Evolutionary conservation across 2,329 filamentous ascomycete genomes (phyloP), one percentile per base, ranked within the genome.

Genomic region (Colletotrichum plurivorum): DNA sequence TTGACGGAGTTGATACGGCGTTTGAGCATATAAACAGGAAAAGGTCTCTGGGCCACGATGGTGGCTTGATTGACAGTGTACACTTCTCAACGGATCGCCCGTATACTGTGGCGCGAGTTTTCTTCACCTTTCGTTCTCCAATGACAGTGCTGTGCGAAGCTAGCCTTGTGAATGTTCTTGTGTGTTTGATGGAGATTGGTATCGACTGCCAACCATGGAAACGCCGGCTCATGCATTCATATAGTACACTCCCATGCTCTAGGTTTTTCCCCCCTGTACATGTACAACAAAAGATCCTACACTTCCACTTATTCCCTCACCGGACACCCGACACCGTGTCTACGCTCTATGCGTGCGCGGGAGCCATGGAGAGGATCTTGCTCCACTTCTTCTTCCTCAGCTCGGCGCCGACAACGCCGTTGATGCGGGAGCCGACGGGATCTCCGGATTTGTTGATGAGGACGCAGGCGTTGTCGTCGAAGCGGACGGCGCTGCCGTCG

Each of bases 381-480:
- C 94, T 97, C 96, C 96, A 99, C 84, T 97, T 92, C 87, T 93
- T 96, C 79, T 93, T 90, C 79, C 93, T 91, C 80, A 99, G 83
- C 85, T 99, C 96, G 36, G 91, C 88, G 68, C 94, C 96, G 52
- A 99, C 96, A 52, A 98, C 90, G 73, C 95, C 94, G 82, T 94
- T 97, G 85, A 98, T 89, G 79, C 96, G 92, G 16, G 93, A 94
- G 60, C 96, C 96, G 74, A 99, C 94, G 25, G 96, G 96, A 80
- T 99, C 96, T 51, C 96, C 97, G 10, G 94, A 88, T 88, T 98
- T 99, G 84, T 97, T 98, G 81, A 99, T 93, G 74, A 99, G 85
- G 53, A 99, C 96, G 79, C 96, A 99, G 55, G 96, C 96, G 82
- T 99, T 99, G 83, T 99, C 96, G 82, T 97, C 96, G 80, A 99